Evolutionary conservation across 352 stramenopile genomes (phyloP), one percentile per base, ranked within the genome.

Genomic region (Pythium insidiosum): DNA sequence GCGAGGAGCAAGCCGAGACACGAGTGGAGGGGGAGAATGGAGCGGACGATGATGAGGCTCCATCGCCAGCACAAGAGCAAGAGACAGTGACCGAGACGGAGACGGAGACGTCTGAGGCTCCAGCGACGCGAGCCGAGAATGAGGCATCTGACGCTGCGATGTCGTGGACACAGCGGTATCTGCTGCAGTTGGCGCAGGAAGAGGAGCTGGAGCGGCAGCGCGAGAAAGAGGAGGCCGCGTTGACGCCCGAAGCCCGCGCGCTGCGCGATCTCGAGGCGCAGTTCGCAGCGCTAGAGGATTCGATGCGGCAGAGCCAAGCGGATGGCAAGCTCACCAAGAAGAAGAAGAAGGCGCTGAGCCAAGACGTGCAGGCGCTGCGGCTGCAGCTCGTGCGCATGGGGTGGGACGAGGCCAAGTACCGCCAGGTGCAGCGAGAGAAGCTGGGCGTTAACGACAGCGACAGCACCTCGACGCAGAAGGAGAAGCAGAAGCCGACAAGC

Each of bases 141-240:
- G n/a, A n/a, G n/a, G n/a, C n/a, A n/a, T n/a, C n/a, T n/a, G n/a
- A n/a, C n/a, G n/a, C n/a, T n/a, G 73, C 73, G 33, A 58, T 82
- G 41, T 74, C 73, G 24, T 91, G 78, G 78, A 91, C 78, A 15
- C 69, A 86, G 55, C 66, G 71, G 38, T 91, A 91, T 53, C 40
- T 91, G 38, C 45, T 73, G 50, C 62, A 70, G 31, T 73, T 87
- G 47, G 72, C 67, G 6, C 45, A 52, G 1, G 51, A 57, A 26
- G 53, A 56, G 35, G 51, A 56, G 22, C 56, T 58, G 18, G 70
- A 78, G 36, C 58, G 73, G 23, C 62, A 84, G 38, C 42, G 69
- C 25, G 59, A 56, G 28, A 51, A 54, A 10, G 42, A 45, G 29
- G 58, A 73, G 20, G 70, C 45, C 0, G 58, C 66, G 21, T 43